These are phyloP conservation scores for Terfezia boudieri DNA, from an alignment of 495 filamentous ascomycete species.

Conservation along the genomic window DNA sequence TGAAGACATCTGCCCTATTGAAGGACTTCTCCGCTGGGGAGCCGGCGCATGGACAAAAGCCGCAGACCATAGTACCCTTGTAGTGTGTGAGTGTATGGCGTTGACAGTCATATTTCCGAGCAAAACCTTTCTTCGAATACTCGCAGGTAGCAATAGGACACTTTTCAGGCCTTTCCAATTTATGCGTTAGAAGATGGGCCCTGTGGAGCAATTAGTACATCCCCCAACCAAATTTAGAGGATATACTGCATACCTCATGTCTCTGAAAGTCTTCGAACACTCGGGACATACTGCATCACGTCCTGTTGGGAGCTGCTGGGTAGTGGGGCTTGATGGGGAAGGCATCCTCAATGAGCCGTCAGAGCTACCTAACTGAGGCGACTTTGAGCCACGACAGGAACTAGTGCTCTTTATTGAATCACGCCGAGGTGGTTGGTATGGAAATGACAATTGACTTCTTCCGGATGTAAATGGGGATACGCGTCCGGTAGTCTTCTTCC, in stretches of 20 bases:
- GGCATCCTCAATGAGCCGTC: neutral
- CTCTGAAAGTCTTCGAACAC: conserved; percentile 17
- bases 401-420: neutral
- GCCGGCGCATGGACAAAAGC: conserved; percentile 84
- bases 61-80: conserved; percentile 98
- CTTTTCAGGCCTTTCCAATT: conserved; percentile 83
- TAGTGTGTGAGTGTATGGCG: conserved; percentile 96
- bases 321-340: neutral
- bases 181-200: conserved; percentile 91
- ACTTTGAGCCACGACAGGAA: neutral
- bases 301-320: conserved; percentile 3
- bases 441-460: neutral
- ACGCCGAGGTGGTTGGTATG: neutral
- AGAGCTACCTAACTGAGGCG: neutral
- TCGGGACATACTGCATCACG: conserved; percentile 17
- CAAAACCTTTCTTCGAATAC: conserved; percentile 89
- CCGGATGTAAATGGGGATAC: neutral
- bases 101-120: conserved; percentile 96
- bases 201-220: conserved; percentile 27
- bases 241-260: conserved; percentile 6
- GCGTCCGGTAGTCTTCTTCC: neutral
- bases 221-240: too few relatives aligned
- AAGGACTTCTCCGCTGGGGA: conserved; percentile 93
- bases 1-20: conserved; percentile 97
- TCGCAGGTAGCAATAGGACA: conserved; percentile 88